Conservation (phyloP, 345 rosid genomes). For the Alliaria petiolata region DNA sequence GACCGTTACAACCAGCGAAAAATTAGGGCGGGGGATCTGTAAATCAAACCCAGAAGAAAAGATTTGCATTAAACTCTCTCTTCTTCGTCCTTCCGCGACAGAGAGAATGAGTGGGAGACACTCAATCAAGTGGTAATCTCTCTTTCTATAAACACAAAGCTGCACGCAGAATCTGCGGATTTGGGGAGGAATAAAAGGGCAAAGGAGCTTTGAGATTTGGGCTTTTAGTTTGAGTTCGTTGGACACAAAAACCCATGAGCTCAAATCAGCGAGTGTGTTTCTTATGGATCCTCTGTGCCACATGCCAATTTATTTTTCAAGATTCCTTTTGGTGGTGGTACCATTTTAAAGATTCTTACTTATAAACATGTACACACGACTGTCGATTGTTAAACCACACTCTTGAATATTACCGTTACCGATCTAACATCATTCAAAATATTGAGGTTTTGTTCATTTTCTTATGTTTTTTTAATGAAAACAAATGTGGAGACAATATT, state of each 20-base stretch:
- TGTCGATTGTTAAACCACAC: too few relatives aligned
- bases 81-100: neutral
- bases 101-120: constrained; percentile 1
- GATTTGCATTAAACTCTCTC: neutral
- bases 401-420: too few relatives aligned
- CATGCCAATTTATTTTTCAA: neutral
- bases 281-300: constrained; percentile 9
- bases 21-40: constrained; percentile 25
- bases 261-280: too few relatives aligned
- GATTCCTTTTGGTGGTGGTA: neutral
- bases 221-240: constrained; percentile 13
- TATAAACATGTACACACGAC: too few relatives aligned
- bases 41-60: neutral
- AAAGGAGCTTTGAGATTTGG: constrained; percentile 19
- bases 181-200: neutral
- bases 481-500: too few relatives aligned
- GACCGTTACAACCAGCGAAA: constrained; percentile 43
- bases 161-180: neutral
- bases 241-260: too few relatives aligned
- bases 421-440: too few relatives aligned
- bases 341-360: too few relatives aligned
- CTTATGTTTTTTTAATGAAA: too few relatives aligned
- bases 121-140: neutral
- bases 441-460: too few relatives aligned
- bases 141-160: neutral